phyloP scores from a whole-genome alignment of 305 asterid genomes.

The Rubia balearica region DNA sequence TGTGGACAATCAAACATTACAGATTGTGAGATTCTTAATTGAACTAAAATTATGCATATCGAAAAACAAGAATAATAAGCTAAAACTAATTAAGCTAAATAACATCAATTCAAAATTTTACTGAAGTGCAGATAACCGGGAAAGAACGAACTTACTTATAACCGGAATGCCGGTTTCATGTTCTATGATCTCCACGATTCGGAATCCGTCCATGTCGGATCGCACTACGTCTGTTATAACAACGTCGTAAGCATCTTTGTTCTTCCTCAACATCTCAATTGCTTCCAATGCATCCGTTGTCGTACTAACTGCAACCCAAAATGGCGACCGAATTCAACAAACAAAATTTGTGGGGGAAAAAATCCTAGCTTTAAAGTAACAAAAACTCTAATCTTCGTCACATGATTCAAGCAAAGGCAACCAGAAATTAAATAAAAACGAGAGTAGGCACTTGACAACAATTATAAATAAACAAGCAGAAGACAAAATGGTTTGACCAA shows the following conservation, averaged over 20 bases:
- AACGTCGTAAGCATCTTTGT: conserved; percentile 18
- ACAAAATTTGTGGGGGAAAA: background rate
- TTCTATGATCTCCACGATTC: conserved; percentile 22
- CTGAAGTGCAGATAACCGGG: too few relatives aligned
- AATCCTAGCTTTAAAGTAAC: background rate
- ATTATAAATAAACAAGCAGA: too few relatives aligned
- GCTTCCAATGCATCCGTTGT: conserved; percentile 21
- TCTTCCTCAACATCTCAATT: conserved; percentile 22
- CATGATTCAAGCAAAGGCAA: too few relatives aligned
- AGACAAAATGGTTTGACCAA: too few relatives aligned
- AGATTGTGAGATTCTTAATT: too few relatives aligned
- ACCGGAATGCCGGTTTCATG: conserved; percentile 28
- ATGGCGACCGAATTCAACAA: background rate
- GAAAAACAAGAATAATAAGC: too few relatives aligned
- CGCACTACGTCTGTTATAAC: conserved; percentile 22
- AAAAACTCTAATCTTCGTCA: too few relatives aligned
- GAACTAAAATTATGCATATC: too few relatives aligned
- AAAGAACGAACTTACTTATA: conserved; percentile 22
- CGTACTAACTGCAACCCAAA: conserved; percentile 20
- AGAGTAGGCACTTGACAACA: background rate
- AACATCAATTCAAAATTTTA: too few relatives aligned
- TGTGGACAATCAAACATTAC: too few relatives aligned
- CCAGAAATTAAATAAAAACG: background rate
- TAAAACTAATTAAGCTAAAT: too few relatives aligned
- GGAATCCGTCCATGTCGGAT: conserved; percentile 29